Evolutionary conservation across 23 red algal genomes (phyloP).

Genomic region (Gracilaria domingensis): DNA sequence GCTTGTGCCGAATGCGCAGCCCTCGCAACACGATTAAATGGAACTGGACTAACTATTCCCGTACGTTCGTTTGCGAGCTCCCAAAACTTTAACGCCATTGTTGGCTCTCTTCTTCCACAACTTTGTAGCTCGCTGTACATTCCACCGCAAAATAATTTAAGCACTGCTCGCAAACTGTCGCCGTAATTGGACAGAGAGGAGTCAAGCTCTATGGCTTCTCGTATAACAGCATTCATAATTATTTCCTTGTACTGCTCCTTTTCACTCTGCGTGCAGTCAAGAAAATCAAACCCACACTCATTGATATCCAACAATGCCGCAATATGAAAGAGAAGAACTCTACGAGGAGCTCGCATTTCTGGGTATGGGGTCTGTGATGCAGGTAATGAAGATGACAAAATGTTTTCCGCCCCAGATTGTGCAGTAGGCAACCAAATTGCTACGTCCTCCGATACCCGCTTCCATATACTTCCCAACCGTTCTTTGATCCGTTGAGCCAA

Average conservation of each 20-base stretch:
- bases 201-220: not conserved
- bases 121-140: not conserved
- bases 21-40: no score
- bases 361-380: not conserved
- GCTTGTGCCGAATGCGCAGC: no score
- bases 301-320: not conserved
- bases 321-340: slow-evolving; percentile 20
- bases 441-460: not conserved
- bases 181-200: not conserved
- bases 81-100: slow-evolving; percentile 2
- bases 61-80: not conserved
- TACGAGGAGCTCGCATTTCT: not conserved
- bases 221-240: not conserved
- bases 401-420: not conserved
- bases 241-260: not conserved
- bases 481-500: not conserved
- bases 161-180: not conserved
- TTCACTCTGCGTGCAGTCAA: not conserved
- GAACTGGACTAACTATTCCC: no score
- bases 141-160: not conserved
- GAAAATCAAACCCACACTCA: not conserved
- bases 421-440: not conserved
- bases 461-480: not conserved
- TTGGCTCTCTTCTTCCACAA: slow-evolving; percentile 6
- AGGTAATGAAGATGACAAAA: not conserved